Evolutionary conservation across 768 basidiomycete genomes (phyloP).

Genomic region (Kwoniella dejecticola): DNA sequence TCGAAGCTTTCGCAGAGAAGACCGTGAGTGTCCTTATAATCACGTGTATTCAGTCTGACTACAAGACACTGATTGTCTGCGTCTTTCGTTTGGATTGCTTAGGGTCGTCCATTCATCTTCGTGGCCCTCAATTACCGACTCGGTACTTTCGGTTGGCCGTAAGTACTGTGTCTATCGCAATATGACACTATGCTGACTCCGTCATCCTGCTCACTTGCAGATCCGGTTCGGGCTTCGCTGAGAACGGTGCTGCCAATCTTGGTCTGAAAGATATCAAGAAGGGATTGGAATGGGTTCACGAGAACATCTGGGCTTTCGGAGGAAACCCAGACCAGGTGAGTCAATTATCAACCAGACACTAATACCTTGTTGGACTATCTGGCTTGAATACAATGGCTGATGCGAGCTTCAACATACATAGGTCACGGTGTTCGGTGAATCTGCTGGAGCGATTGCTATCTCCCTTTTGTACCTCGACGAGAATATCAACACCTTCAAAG

Average conservation of each 20-base stretch:
- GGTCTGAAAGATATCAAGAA: slow-evolving; percentile 66
- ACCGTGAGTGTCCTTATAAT: slow-evolving; percentile 16
- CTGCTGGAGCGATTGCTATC: slow-evolving; percentile 63
- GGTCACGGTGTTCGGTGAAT: slow-evolving; percentile 63
- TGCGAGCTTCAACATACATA: no score
- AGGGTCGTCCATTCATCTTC: slow-evolving; percentile 61
- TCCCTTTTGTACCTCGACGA: slow-evolving; percentile 55
- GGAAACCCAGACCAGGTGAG: slow-evolving; percentile 60
- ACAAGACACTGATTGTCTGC: no score
- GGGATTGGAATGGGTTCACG: slow-evolving; percentile 65
- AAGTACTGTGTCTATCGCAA: slow-evolving; percentile 12
- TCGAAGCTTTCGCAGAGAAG: slow-evolving; percentile 34
- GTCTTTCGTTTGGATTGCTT: no score
- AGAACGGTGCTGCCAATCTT: slow-evolving; percentile 57
- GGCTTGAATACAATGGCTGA: no score
- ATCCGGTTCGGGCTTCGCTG: slow-evolving; percentile 39
- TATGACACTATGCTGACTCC: neutral
- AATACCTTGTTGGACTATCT: no score
- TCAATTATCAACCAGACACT: no score
- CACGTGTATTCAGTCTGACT: neutral
- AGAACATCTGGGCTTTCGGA: slow-evolving; percentile 69
- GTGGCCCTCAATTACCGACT: slow-evolving; percentile 63
- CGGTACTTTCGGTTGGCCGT: slow-evolving; percentile 60
- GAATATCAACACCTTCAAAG: slow-evolving; percentile 20
- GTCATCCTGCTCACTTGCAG: no score